Evolutionary conservation across 1,284 basidiomycete genomes (phyloP), one percentile per base, ranked within the genome.

Genomic region (Ganoderma meredithae): DNA sequence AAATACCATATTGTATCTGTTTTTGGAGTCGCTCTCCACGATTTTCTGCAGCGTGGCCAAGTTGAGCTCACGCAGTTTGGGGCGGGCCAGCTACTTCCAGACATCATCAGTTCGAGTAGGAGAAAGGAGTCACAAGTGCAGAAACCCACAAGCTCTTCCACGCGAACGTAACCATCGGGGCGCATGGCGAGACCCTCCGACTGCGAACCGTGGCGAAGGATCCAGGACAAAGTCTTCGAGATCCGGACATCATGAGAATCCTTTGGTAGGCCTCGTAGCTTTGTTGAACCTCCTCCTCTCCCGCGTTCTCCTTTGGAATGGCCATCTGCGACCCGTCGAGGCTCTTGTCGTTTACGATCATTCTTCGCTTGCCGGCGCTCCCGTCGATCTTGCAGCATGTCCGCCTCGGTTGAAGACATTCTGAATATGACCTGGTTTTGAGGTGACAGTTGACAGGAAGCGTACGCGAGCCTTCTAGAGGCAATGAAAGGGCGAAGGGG

Each of bases 191-290:
- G 80, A 0, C 89, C 87, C 75, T 96, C 92, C 63, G 89, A 88
- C 72, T 89, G 83, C 0, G 94, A 94, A 0, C 94, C 94, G 79
- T 97, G 95, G 3, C 95, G 86, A 5, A 97, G 84, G 33, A 97
- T 85, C 84, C 93, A 97, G 0, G 94, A 90, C 0, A 97, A 81
- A 0, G 93, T 91, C 77, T 96, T 95, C 22, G 92, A 94, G 25
- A 92, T 70, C 13, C 84, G 82, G 4, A 86, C 82, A 62, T 86
- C 83, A 0, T 82, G 83, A 0, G 84, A 81, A 70, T 90, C 88
- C 64, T 78, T 84, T 0, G 84, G 83, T 8, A 84, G 76, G 3
- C 88, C 87, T 60, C 85, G 79, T 19, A 85, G 76, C 72, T 84
- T 87, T 13, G 70, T 73, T 1, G 71, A 72, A n/a, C 73, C 71